Percentiles rank a stretch among this genome's conserved stretches.
These are phyloP conservation scores for Paecilomyces sp. DNA, from an alignment of 2,329 filamentous ascomycete genomes.

Conservation along the genomic window DNA sequence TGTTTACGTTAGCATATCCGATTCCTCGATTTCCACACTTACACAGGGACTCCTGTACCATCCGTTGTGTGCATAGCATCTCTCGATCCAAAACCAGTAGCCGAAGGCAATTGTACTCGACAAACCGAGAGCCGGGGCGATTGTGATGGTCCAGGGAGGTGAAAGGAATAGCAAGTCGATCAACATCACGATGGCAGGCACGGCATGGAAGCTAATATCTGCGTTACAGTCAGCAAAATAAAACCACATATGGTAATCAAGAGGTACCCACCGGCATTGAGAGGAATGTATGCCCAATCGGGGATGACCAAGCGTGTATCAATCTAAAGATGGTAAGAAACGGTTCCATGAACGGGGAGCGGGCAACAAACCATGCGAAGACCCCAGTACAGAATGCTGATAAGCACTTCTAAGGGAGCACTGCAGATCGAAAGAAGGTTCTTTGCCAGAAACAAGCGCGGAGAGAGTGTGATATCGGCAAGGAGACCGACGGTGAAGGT, in stretches of 20 bases:
- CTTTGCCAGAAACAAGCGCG: conserved; percentile 48
- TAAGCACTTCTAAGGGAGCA: conserved; percentile 54
- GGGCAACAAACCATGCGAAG: conserved; percentile 40
- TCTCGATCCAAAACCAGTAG: conserved; percentile 61
- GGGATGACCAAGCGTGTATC: conserved; percentile 46
- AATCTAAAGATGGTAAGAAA: conserved; percentile 21
- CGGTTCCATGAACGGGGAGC: background rate
- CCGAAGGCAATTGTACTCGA: conserved; percentile 47
- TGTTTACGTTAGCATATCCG: conserved; percentile 23
- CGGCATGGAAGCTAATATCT: conserved; percentile 44
- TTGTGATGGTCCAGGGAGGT: conserved; percentile 54
- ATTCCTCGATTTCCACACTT: background rate
- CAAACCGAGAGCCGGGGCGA: conserved; percentile 43
- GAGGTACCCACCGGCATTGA: conserved; percentile 26
- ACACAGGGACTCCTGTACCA: conserved; percentile 38
- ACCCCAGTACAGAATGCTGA: conserved; percentile 56
- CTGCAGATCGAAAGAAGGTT: conserved; percentile 52
- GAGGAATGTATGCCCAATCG: conserved; percentile 28
- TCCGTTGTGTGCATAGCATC: conserved; percentile 52
- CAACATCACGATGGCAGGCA: conserved; percentile 48
- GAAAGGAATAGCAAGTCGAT: conserved; percentile 52
- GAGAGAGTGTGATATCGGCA: conserved; percentile 49
- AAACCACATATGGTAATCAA: background rate
- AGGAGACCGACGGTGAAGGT: conserved; percentile 49
- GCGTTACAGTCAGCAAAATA: conserved; percentile 2